Evolutionary conservation across 1,284 basidiomycete species (phyloP).

Genomic region (Sanguinoderma infundibulare): DNA sequence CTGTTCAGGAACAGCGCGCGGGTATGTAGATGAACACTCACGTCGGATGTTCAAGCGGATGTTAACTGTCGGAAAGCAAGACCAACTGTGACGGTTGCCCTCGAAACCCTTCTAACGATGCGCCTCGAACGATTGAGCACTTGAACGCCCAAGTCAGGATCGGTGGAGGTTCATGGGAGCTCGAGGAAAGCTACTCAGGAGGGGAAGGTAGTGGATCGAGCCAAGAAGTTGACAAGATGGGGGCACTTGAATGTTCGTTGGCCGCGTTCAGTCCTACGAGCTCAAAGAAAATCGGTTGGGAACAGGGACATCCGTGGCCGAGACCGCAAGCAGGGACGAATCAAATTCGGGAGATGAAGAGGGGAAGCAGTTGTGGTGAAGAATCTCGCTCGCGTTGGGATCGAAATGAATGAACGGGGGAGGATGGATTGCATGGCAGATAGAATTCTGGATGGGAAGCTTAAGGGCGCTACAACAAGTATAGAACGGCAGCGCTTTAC

Average conservation of each 20-base stretch:
- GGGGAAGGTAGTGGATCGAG: background rate
- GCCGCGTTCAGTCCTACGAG: background rate
- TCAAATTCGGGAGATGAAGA: background rate
- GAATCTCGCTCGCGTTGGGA: background rate
- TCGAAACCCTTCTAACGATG: too few species aligned
- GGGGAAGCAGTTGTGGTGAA: background rate
- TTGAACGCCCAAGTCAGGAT: too few species aligned
- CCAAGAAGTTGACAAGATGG: background rate
- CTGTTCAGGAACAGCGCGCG: background rate
- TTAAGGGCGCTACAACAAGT: background rate
- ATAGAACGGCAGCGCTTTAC: background rate
- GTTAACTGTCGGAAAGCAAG: background rate
- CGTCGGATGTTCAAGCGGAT: too few species aligned
- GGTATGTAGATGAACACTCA: too few species aligned
- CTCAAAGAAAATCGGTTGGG: background rate
- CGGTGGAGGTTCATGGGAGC: background rate
- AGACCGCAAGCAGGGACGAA: slow-evolving; percentile 5
- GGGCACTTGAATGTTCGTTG: background rate
- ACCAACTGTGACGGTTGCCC: background rate
- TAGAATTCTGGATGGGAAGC: background rate
- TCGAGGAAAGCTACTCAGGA: background rate
- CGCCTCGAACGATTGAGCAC: too few species aligned
- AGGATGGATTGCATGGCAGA: background rate
- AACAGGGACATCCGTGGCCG: background rate
- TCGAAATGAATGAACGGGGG: background rate